Base-by-base conservation (phyloP, 345 rosid species). In the Citrus maxima region DNA sequence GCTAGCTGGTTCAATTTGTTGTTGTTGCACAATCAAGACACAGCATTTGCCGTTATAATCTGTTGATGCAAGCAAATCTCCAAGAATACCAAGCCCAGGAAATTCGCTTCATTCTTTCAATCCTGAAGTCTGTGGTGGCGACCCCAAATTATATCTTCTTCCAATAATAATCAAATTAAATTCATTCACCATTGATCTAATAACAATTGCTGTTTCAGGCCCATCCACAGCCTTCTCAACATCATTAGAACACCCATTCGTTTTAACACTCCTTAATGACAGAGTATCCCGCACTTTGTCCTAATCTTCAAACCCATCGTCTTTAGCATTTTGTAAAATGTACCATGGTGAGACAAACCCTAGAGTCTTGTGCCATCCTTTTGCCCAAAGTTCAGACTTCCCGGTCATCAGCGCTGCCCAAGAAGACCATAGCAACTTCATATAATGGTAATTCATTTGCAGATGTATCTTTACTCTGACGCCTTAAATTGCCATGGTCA, bases 71-170 rank as follows among this genome's bases (percentile, higher is more conserved):
- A 92, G 88, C 65, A 90, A 68, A 81, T 93, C 98, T 46, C 96
- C 93, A 0, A 93, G 30, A n/a, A 85, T 14, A 25, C 94, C 96
- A 37, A 93, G 84, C 77, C 92, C 98, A 0, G 93, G 89, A 63
- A 86, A 77, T 70, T 93, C 98, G 54, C 80, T 88, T 94, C 96
- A 92, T 77, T 85, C 77, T 1, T 60, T 79, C 40, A 91, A 81
- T 0, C 95, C 94, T 0, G 64, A 63, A 10, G 86, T 87, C 68
- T 88, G 16, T 13, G 51, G 87, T 3, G 81, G 61, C 3, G 67
- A 83, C 2, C 62, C 76, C 2, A 82, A 59, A 1, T 84, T 86
- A 4, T 77, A 71, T 14, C 88, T 82, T 78, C 93, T 85, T 35
- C 97, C 95, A 2, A 89, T 85, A 1, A 91, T 76, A 58, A 91